Conservation (phyloP, 2,329 filamentous ascomycete species). For the Ophiostoma sp. region DNA sequence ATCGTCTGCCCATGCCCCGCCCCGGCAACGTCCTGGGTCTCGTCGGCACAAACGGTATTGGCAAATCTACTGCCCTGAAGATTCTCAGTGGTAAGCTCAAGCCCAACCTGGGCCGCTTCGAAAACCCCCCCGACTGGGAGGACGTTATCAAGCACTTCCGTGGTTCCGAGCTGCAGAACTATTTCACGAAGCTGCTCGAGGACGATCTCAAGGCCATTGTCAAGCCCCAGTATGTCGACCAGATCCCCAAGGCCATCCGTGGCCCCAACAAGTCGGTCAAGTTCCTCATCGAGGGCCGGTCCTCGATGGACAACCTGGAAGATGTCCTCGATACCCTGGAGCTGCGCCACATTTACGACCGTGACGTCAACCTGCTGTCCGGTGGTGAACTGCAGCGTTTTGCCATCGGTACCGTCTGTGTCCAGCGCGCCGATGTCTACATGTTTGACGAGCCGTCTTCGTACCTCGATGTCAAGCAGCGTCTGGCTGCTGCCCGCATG, state of each 20-base stretch:
- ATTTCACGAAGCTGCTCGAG: slow-evolving; percentile 97
- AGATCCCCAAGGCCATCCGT: slow-evolving; percentile 89
- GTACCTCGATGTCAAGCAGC: slow-evolving; percentile 98
- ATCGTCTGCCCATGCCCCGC: slow-evolving; percentile 90
- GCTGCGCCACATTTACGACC: slow-evolving; percentile 66
- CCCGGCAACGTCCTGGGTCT: slow-evolving; percentile 93
- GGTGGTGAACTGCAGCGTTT: slow-evolving; percentile 98
- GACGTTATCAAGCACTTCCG: slow-evolving; percentile 98
- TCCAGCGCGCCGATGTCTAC: slow-evolving; percentile 96
- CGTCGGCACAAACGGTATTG: slow-evolving; percentile 99
- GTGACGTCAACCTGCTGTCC: slow-evolving; percentile 83
- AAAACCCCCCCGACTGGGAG: slow-evolving; percentile 98
- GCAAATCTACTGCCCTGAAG: slow-evolving; percentile 99
- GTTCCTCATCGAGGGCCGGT: slow-evolving; percentile 68
- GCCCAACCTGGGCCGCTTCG: slow-evolving; percentile 90
- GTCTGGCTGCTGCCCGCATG: slow-evolving; percentile 83
- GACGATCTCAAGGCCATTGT: slow-evolving; percentile 96
- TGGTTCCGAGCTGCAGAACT: slow-evolving; percentile 95
- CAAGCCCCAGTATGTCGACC: slow-evolving; percentile 98
- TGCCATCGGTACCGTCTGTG: slow-evolving; percentile 90
- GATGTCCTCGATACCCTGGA: slow-evolving; percentile 74
- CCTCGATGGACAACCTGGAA: slow-evolving; percentile 72
- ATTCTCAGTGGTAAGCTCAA: slow-evolving; percentile 98
- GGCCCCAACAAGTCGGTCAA: slow-evolving; percentile 74
- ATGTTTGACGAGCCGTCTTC: slow-evolving; percentile 99